Conservation (phyloP, 1,284 basidiomycete species). For the Tilletia setariae region DNA sequence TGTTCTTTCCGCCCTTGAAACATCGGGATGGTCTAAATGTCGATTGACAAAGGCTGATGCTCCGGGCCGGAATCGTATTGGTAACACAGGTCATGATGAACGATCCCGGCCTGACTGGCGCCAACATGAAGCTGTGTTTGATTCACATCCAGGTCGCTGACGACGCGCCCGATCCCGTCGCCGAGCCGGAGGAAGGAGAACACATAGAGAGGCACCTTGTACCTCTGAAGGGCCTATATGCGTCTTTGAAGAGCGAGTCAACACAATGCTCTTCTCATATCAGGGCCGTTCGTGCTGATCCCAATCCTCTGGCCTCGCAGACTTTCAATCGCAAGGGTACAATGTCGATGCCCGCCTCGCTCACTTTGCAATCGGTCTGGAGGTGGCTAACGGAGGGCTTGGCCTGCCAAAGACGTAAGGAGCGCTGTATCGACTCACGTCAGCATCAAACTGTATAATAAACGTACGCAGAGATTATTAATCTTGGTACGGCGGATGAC, state of each 20-base stretch:
- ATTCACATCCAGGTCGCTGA: slow-evolving; percentile 44
- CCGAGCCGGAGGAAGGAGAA: slow-evolving; percentile 51
- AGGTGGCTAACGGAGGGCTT: slow-evolving; percentile 4
- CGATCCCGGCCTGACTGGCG: slow-evolving; percentile 35
- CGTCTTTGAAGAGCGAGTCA: slow-evolving; percentile 38
- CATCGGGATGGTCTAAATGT: background rate
- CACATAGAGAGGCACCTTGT: slow-evolving; percentile 51
- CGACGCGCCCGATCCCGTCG: slow-evolving; percentile 46
- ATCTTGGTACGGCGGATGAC: no score
- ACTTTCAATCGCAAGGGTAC: slow-evolving; percentile 38
- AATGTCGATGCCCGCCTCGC: slow-evolving; percentile 48
- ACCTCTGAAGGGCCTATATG: slow-evolving; percentile 36
- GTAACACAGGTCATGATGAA: slow-evolving; percentile 8
- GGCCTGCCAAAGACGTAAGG: background rate
- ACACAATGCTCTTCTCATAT: no score
- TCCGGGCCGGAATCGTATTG: no score
- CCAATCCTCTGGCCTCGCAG: slow-evolving; percentile 28
- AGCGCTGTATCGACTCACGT: background rate
- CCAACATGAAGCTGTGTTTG: slow-evolving; percentile 49
- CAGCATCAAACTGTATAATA: background rate
- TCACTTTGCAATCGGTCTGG: slow-evolving; percentile 46
- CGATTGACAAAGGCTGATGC: no score
- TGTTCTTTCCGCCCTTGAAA: background rate
- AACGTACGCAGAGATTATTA: background rate
- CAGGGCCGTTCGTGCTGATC: no score